phyloP scores from a whole-genome alignment of 2,329 filamentous ascomycete genomes.

The Metarhizium album region DNA sequence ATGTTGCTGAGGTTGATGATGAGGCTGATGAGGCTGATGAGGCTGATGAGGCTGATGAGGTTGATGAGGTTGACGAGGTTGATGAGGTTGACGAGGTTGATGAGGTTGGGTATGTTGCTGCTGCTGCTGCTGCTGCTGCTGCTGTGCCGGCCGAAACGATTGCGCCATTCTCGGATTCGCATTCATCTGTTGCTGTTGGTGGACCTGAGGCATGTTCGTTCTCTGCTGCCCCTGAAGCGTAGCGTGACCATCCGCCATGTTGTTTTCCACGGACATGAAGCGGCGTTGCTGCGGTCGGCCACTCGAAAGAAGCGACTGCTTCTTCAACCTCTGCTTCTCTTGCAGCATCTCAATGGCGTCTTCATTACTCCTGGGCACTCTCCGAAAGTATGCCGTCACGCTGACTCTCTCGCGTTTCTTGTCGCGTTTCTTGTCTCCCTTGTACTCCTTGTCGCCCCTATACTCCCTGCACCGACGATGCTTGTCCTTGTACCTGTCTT shows the following conservation, averaged over 20 bases:
- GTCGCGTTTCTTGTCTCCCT: slow-evolving; percentile 17
- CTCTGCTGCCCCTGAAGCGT: neutral
- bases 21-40: neutral
- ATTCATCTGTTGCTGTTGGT: neutral
- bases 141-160: neutral
- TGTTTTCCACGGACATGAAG: neutral
- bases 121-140: neutral
- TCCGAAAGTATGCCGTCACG: slow-evolving; percentile 36
- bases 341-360: slow-evolving; percentile 18
- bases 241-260: neutral
- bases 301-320: neutral
- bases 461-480: neutral
- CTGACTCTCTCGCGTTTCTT: slow-evolving; percentile 26
- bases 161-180: neutral
- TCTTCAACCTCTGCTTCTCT: slow-evolving; percentile 9
- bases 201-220: neutral
- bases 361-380: slow-evolving; percentile 21
- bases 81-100: neutral
- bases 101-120: neutral
- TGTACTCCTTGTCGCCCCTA: slow-evolving; percentile 2
- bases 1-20: neutral
- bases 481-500: slow-evolving; percentile 8
- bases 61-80: neutral
- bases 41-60: neutral
- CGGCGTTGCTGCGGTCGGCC: neutral